phyloP scores from a whole-genome alignment of 2,329 filamentous ascomycete genomes.

The Pseudohalonectria lignicola region DNA sequence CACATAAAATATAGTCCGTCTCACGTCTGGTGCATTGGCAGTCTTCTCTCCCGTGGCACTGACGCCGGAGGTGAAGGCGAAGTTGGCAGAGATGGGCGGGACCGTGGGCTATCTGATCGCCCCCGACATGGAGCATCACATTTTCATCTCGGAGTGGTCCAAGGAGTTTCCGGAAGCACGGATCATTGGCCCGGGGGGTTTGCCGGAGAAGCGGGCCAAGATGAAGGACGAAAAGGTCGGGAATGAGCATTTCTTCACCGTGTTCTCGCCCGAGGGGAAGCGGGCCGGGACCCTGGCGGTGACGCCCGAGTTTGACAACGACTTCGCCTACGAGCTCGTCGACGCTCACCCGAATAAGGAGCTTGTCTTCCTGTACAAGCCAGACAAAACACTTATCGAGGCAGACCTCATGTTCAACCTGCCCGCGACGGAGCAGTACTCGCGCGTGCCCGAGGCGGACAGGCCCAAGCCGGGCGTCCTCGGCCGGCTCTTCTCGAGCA shows the following conservation, averaged over 20 bases:
- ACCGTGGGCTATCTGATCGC: slow-evolving; percentile 77
- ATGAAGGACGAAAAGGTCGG: slow-evolving; percentile 44
- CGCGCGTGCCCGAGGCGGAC: slow-evolving; percentile 39
- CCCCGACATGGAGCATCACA: slow-evolving; percentile 87
- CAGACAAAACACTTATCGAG: slow-evolving; percentile 68
- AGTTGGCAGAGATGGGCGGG: slow-evolving; percentile 53
- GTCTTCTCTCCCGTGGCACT: slow-evolving; percentile 88
- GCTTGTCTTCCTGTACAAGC: slow-evolving; percentile 76
- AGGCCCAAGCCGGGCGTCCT: slow-evolving; percentile 22
- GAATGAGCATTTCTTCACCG: slow-evolving; percentile 48
- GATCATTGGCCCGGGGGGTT: slow-evolving; percentile 71
- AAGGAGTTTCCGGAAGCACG: slow-evolving; percentile 62
- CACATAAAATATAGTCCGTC: slow-evolving; percentile 45
- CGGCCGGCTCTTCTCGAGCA: slow-evolving; percentile 30
- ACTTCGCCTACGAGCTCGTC: slow-evolving; percentile 82
- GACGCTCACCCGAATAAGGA: slow-evolving; percentile 74
- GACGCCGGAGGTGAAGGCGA: slow-evolving; percentile 55
- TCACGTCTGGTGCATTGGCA: slow-evolving; percentile 67
- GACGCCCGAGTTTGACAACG: slow-evolving; percentile 67
- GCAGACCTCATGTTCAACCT: slow-evolving; percentile 91
- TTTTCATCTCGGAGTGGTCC: slow-evolving; percentile 82
- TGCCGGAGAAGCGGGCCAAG: slow-evolving; percentile 69
- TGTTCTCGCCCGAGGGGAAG: slow-evolving; percentile 51
- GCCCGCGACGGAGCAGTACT: slow-evolving; percentile 78
- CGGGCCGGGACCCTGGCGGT: slow-evolving; percentile 40